Base-by-base conservation (phyloP, 1,284 basidiomycete genomes). In the Pseudozyma thailandica region DNA sequence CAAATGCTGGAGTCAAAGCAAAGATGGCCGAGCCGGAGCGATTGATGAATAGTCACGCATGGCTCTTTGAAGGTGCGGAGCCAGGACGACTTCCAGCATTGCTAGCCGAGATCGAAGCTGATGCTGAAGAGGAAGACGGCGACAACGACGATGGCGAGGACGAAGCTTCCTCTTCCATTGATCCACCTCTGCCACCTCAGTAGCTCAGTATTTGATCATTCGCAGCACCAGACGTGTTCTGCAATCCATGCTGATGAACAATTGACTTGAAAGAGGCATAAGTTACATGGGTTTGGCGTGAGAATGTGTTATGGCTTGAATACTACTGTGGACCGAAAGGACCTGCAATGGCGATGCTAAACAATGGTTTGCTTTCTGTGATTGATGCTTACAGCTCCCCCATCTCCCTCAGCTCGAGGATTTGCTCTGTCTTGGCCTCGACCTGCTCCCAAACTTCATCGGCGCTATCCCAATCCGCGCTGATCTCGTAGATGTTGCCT, bases 361-460 rank as follows among this genome's bases (percentile, higher is more conserved):
- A n/a, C n/a, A n/a, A n/a, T n/a, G n/a, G n/a, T n/a, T n/a, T n/a
- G n/a, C n/a, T n/a, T n/a, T n/a, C n/a, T n/a, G n/a, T n/a, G 30
- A 31, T 15, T 31, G 30, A 42, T 12, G 9, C 15, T 42, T 41
- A 68, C 20, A 68, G 35, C 8, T 72, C 72, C 0, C 66, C 68
- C 13, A 30, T 39, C 35, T 66, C 59, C 21, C 59, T 52, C 27
- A 64, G 46, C 50, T 60, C 63, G 20, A 73, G 41, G 28, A 65
- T 69, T 47, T 72, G 57, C 51, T 71, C 72, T 15, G 75, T 60
- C 57, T 78, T 76, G 2, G 74, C 76, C 60, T 76, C 76, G 18
- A 78, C 72, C 55, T 78, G 76, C 48, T 78, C 76, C 76, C 76
- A 76, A 45, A 78, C 76, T 62, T 78, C 76, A 26, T 78, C 72